A percentile compares a stretch with the other conserved stretches of the same genome.
These are phyloP conservation scores for rapeseed (Brassica napus) DNA, from an alignment of 345 rosid genomes.

Conservation along the genomic window Da-Ae NC_063442.1:30437501-30438000, in stretches of 20 bases:
- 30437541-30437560: too few relatives aligned
- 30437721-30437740: conserved; percentile 5
- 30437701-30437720: neutral
- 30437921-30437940: neutral
- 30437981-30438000: conserved; percentile 50
- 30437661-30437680: neutral
- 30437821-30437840: conserved; percentile 7
- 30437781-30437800: conserved; percentile 23
- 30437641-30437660: too few relatives aligned
- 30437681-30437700: neutral
- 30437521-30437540: too few relatives aligned
- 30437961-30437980: neutral
- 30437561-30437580: too few relatives aligned
- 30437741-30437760: neutral
- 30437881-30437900: neutral
- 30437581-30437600: too few relatives aligned
- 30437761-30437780: neutral
- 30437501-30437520: too few relatives aligned
- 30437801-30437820: conserved; percentile 29
- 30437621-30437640: too few relatives aligned
- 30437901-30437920: conserved; percentile 8
- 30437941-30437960: conserved; percentile 20
- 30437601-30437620: too few relatives aligned
- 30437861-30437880: conserved; percentile 29
- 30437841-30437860: conserved; percentile 18